Evolutionary conservation across 2,329 filamentous ascomycete species (phyloP).

Genomic region (Exutisphaerella laricina): DNA sequence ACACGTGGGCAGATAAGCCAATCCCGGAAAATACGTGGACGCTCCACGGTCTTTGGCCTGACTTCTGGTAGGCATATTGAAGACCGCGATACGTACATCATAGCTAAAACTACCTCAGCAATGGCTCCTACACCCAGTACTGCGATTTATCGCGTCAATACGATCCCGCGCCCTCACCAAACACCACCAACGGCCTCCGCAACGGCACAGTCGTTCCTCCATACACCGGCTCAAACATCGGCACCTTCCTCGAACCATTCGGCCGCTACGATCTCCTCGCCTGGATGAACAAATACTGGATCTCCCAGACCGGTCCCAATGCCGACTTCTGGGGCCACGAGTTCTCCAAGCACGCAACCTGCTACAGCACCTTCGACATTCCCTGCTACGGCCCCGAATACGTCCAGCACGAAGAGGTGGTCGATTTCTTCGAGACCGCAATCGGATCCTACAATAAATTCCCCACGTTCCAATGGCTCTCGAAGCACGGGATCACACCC

Average conservation of each 20-base stretch:
- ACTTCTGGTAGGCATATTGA: conserved; percentile 37
- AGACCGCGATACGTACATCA: background rate
- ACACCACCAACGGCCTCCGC: conserved; percentile 55
- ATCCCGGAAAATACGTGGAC: conserved; percentile 55
- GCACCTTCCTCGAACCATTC: conserved; percentile 54
- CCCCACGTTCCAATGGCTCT: conserved; percentile 59
- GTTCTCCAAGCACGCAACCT: conserved; percentile 42
- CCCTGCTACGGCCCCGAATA: conserved; percentile 60
- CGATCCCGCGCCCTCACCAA: conserved; percentile 53
- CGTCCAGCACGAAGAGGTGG: conserved; percentile 52
- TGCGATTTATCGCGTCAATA: conserved; percentile 62
- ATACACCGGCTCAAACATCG: conserved; percentile 55
- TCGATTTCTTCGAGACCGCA: conserved; percentile 59
- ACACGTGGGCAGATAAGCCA: conserved; percentile 57
- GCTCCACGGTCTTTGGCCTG: conserved; percentile 56
- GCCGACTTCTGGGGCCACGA: conserved; percentile 53
- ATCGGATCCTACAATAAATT: conserved; percentile 53
- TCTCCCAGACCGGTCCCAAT: conserved; percentile 53
- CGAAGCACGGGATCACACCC: conserved; percentile 49
- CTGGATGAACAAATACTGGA: conserved; percentile 64
- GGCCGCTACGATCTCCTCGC: conserved; percentile 55
- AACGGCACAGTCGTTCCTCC: conserved; percentile 50
- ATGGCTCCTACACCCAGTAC: conserved; percentile 60
- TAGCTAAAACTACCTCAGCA: conserved; percentile 17
- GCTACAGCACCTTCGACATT: conserved; percentile 60